phyloP scores from a whole-genome alignment of 495 filamentous ascomycete genomes.

The Penicillium taxi region DNA sequence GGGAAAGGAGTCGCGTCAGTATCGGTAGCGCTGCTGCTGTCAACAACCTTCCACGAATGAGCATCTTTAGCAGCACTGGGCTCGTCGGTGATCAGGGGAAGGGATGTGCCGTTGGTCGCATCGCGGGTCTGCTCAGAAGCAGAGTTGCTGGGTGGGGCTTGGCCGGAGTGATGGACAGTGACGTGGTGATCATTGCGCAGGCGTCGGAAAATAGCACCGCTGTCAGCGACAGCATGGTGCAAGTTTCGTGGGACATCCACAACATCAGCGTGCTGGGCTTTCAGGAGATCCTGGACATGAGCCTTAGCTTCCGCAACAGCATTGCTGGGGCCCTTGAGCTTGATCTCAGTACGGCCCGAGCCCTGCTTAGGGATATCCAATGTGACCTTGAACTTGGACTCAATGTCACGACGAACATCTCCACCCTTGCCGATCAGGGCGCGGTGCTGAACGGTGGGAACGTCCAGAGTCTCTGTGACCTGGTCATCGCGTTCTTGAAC shows the following conservation, averaged over 20 bases:
- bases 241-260: conserved; percentile 69
- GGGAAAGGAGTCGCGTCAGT: conserved; percentile 55
- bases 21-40: conserved; percentile 37
- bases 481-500: conserved; percentile 74
- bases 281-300: conserved; percentile 69
- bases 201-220: conserved; percentile 84
- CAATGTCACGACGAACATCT: conserved; percentile 74
- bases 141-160: conserved; percentile 61
- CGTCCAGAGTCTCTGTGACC: conserved; percentile 63
- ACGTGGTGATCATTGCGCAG: conserved; percentile 76
- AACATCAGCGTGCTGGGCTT: conserved; percentile 82
- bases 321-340: conserved; percentile 67
- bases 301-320: conserved; percentile 79
- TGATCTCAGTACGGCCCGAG: conserved; percentile 59
- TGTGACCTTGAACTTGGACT: conserved; percentile 78
- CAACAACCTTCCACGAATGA: conserved; percentile 74
- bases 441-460: conserved; percentile 80
- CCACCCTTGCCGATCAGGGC: conserved; percentile 88
- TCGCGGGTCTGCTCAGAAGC: conserved; percentile 31
- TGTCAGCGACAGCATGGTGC: conserved; percentile 79
- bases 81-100: conserved; percentile 88
- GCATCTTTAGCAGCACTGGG: conserved; percentile 48
- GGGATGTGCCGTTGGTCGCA: conserved; percentile 44
- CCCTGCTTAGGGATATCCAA: conserved; percentile 86
- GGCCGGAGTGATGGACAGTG: conserved; percentile 80